Evolutionary conservation across 2,329 filamentous ascomycete genomes (phyloP).

Genomic region (Orbilia oligospora): DNA sequence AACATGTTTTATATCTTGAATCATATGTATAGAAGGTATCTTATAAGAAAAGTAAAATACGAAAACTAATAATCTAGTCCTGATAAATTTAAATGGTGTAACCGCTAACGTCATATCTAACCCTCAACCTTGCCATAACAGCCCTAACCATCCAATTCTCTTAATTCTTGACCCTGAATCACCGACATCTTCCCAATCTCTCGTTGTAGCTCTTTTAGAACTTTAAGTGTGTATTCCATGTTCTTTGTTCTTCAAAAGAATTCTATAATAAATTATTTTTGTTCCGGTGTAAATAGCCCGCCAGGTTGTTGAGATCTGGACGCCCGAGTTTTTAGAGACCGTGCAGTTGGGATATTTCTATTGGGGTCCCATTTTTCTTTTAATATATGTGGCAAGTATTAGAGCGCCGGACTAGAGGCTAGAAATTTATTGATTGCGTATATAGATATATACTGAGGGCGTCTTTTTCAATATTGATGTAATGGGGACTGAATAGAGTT

Average conservation of each 20-base stretch:
- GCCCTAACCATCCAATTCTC: constrained; percentile 37
- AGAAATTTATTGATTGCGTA: no score
- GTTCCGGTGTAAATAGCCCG: constrained; percentile 14
- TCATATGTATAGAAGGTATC: no score
- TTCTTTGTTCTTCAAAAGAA: constrained; percentile 26
- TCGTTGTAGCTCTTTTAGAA: constrained; percentile 25
- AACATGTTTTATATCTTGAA: no score
- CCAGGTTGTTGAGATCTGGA: constrained; percentile 24
- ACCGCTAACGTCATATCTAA: neutral
- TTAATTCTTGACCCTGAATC: neutral
- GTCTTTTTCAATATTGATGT: no score
- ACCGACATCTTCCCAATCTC: constrained; percentile 19
- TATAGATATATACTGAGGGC: no score
- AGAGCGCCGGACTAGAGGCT: no score
- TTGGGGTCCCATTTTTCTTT: no score
- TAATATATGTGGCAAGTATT: no score
- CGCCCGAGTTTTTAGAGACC: constrained; percentile 16
- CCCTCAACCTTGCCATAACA: constrained; percentile 33
- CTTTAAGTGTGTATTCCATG: constrained; percentile 32
- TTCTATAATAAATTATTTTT: constrained; percentile 40
- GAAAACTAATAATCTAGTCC: neutral
- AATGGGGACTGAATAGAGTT: no score
- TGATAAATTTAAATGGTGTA: neutral
- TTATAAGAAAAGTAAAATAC: neutral
- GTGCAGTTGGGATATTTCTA: neutral